Percentiles rank a stretch among this genome's conserved stretches.
These are phyloP conservation scores for Massarina eburnea DNA, from an alignment of 2,329 filamentous ascomycete species.

Conservation along the genomic window DNA sequence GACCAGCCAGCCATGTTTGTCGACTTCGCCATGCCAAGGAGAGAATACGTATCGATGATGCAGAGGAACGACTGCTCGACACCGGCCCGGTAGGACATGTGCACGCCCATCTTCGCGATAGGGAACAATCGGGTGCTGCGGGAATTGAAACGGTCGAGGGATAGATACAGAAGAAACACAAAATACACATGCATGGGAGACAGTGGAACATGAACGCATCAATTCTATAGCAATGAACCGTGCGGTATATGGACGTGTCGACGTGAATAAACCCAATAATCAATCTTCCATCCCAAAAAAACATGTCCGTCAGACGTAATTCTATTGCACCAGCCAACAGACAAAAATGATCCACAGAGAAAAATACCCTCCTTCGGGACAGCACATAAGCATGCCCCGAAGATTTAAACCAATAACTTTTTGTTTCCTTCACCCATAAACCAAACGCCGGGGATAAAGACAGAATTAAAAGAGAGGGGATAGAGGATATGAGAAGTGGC, in stretches of 20 bases:
- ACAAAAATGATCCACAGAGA: background rate
- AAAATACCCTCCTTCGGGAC: background rate
- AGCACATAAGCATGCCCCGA: constrained; percentile 2
- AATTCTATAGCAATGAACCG: background rate
- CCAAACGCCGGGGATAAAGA: background rate
- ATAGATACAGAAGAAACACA: too few relatives aligned
- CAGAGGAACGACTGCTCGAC: too few relatives aligned
- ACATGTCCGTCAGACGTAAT: too few relatives aligned
- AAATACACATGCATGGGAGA: too few relatives aligned
- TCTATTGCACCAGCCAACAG: background rate
- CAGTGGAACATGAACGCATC: background rate
- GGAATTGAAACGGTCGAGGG: too few relatives aligned
- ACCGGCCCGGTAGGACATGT: too few relatives aligned
- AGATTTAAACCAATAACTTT: background rate
- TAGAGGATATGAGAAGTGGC: background rate
- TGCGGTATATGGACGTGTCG: background rate
- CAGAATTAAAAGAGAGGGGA: background rate
- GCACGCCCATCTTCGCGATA: too few relatives aligned
- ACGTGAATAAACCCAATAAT: background rate
- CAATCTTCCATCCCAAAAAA: background rate
- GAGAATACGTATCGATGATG: too few relatives aligned
- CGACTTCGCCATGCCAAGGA: too few relatives aligned
- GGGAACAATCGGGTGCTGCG: too few relatives aligned
- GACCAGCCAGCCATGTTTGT: too few relatives aligned
- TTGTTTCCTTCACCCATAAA: background rate